Conservation (phyloP, 164 flowering plant genomes). For the Umbellularia californica region DNA sequence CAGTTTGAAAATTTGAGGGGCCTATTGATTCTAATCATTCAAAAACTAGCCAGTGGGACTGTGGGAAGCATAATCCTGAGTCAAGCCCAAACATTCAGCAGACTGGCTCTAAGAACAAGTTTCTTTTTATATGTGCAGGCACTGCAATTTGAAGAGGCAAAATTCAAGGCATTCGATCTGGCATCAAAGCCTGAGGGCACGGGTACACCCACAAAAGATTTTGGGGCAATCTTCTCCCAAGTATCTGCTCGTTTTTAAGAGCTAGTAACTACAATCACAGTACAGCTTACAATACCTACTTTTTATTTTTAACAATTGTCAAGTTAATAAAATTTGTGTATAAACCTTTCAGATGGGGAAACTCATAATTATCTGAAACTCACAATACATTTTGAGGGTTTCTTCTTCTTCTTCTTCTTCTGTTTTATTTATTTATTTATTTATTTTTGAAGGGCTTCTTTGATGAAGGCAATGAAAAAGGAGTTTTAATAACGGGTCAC, state of each 20-base stretch:
- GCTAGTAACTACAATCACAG: background rate
- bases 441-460: too few species aligned
- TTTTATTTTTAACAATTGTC: too few species aligned
- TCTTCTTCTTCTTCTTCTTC: too few species aligned
- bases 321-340: background rate
- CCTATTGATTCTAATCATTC: too few species aligned
- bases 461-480: too few species aligned
- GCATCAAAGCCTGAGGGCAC: constrained; percentile 87
- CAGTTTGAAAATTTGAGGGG: background rate
- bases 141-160: constrained; percentile 74
- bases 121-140: constrained; percentile 48
- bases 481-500: too few species aligned
- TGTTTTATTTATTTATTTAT: too few species aligned
- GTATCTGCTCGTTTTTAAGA: constrained; percentile 58
- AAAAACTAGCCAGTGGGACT: too few species aligned
- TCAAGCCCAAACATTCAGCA: background rate
- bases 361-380: too few species aligned
- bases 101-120: background rate
- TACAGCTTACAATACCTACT: background rate
- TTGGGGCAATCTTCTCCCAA: constrained; percentile 75
- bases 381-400: too few species aligned
- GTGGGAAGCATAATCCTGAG: background rate
- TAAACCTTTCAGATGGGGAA: too few species aligned
- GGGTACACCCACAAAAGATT: constrained; percentile 89
- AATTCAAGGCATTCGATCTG: constrained; percentile 85